Evolutionary conservation across 441 rosid genomes (phyloP).

Genomic region (Dalechampia spathulata): DNA sequence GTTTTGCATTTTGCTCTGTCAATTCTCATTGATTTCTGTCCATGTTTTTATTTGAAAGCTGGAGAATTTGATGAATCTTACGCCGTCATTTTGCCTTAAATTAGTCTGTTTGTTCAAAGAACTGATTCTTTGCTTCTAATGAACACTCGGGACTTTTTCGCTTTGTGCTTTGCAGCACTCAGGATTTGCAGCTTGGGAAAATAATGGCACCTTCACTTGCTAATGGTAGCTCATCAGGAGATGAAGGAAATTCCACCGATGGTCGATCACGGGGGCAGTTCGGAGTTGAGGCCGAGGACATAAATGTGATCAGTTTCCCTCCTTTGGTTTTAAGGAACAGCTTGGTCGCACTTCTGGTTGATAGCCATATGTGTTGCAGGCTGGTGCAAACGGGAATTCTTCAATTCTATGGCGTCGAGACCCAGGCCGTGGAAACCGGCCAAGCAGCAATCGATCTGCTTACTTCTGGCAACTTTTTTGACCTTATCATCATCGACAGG

Average conservation of each 20-base stretch:
- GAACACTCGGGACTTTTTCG: no score
- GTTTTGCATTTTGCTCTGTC: background rate
- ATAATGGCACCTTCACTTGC: background rate
- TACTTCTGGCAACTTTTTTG: conserved; percentile 39
- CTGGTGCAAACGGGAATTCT: conserved; percentile 37
- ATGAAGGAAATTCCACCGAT: background rate
- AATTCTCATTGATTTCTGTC: background rate
- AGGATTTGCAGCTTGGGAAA: conserved; percentile 6
- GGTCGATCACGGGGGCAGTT: background rate
- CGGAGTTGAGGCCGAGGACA: background rate
- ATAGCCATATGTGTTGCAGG: conserved; percentile 10
- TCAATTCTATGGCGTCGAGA: conserved; percentile 30
- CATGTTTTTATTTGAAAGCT: background rate
- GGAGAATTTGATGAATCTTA: background rate
- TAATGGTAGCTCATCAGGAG: background rate
- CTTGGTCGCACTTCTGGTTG: conserved; percentile 26
- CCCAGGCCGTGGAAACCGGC: conserved; percentile 40
- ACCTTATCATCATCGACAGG: conserved; percentile 58
- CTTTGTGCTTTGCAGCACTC: no score
- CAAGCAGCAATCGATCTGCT: conserved; percentile 48
- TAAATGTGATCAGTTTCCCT: background rate
- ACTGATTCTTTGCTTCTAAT: no score
- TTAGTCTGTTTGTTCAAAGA: background rate
- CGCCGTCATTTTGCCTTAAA: background rate
- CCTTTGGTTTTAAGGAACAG: conserved; percentile 7